Evolutionary conservation across 2,329 filamentous ascomycete species (phyloP).

Genomic region (Trichoderma polysporum): DNA sequence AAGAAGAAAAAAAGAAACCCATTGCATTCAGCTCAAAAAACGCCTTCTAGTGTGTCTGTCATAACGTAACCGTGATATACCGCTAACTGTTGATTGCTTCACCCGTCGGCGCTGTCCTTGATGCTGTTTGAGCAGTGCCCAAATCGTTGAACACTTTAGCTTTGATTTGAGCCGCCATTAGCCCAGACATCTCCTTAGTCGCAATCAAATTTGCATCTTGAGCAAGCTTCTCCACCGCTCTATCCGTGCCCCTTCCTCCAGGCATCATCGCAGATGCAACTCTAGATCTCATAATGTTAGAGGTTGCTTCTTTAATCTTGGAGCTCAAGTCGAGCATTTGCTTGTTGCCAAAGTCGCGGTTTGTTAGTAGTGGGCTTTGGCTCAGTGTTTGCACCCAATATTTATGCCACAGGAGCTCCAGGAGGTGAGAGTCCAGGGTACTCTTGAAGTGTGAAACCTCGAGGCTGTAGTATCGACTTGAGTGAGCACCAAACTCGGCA

Average conservation of each 20-base stretch:
- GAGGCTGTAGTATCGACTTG: constrained; percentile 84
- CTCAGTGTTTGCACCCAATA: constrained; percentile 98
- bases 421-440: constrained; percentile 78
- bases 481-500: constrained; percentile 92
- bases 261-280: constrained; percentile 30
- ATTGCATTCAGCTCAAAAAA: constrained; percentile 4
- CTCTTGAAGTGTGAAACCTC: constrained; percentile 95
- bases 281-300: constrained; percentile 30
- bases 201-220: constrained; percentile 61
- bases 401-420: constrained; percentile 95
- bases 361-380: constrained; percentile 84
- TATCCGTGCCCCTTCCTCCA: constrained; percentile 36
- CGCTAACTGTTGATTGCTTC: not conserved
- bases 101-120: constrained; percentile 21
- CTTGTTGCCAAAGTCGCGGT: constrained; percentile 88
- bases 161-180: constrained; percentile 64
- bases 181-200: constrained; percentile 60
- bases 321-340: constrained; percentile 85
- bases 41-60: not conserved
- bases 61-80: not conserved
- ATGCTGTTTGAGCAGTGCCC: constrained; percentile 24
- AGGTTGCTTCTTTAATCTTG: constrained; percentile 70
- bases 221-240: constrained; percentile 59
- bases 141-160: constrained; percentile 57
- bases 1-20: not conserved